These are phyloP conservation scores for Pichia terricola DNA, from an alignment of 1,139 yeast genomes.

Conservation along the genomic window DNA sequence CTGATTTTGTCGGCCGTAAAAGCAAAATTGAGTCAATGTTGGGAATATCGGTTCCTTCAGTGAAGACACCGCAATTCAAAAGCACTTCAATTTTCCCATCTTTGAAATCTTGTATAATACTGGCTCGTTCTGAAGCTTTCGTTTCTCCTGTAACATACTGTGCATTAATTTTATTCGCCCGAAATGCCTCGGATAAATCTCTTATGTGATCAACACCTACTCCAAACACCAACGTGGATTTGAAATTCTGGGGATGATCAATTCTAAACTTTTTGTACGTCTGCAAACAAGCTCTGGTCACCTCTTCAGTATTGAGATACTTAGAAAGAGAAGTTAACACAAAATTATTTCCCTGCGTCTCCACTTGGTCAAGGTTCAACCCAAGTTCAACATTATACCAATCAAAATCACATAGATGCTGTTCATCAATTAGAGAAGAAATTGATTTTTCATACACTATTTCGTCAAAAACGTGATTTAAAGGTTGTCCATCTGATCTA, in stretches of 20 bases:
- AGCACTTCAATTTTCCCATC: constrained; percentile 59
- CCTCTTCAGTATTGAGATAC: constrained; percentile 43
- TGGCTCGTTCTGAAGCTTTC: constrained; percentile 39
- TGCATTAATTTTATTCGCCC: constrained; percentile 55
- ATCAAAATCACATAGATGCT: constrained; percentile 62
- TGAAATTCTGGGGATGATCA: constrained; percentile 27
- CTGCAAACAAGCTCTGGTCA: constrained; percentile 46
- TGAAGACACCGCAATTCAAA: constrained; percentile 82
- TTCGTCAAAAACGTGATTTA: constrained; percentile 58
- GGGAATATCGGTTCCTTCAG: constrained; percentile 95
- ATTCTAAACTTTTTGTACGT: constrained; percentile 44
- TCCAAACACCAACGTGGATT: constrained; percentile 69
- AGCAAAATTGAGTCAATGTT: constrained; percentile 73
- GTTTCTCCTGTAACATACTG: constrained; percentile 69
- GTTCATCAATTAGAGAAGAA: constrained; percentile 56
- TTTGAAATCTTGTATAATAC: constrained; percentile 49
- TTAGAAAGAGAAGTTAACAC: constrained; percentile 40
- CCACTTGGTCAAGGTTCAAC: constrained; percentile 30
- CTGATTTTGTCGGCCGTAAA: constrained; percentile 75
- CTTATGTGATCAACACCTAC: constrained; percentile 63
- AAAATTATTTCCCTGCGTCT: constrained; percentile 38
- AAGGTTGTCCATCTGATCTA: constrained; percentile 56
- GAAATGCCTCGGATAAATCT: constrained; percentile 45
- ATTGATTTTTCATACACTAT: constrained; percentile 64
- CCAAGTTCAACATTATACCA: constrained; percentile 48